Evolutionary conservation across 2,329 filamentous ascomycete species (phyloP), one percentile per base, ranked within the genome.

Genomic region (Remersonia thermophila): DNA sequence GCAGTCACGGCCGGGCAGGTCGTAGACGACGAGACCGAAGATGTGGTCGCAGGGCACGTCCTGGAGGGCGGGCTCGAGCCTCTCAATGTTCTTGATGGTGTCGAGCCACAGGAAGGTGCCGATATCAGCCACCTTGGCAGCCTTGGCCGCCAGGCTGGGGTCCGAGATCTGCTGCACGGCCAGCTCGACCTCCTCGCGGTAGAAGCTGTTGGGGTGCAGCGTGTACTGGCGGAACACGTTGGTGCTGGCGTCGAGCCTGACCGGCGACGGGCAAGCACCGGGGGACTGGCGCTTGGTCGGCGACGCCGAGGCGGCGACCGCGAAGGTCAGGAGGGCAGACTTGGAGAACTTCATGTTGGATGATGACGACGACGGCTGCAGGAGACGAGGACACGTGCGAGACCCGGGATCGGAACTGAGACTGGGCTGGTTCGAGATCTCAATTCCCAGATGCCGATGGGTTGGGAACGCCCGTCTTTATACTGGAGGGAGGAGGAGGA

Each of bases 1-100:
- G 49, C 74, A 78, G 51, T 78, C 74, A 51, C 73, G 69, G 47
- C 76, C 72, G 30, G 74, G 74, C 10, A 78, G 57, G 51, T 78
- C 68, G 54, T 78, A 78, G 36, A 78, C 69, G 37, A 79, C 73
- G 36, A 77, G 49, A 39, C 58, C 59, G 34, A 61, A 50, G 47
- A 62, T 60, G 43, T 61, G 35, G 33, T 51, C 39, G 53, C 58
- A 61, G 17, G 58, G 55, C 4, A 56, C 53, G 32, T 57, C 54
- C 30, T 49, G 45, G 27, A 61, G 42, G 11, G 54, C 56, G 17
- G 55, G 53, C 51, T 59, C 54, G 38, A 61, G 48, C 46, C 52
- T 56, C 43, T 33, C 50, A 33, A 61, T 58, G 53, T 58, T 58
- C 16, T 36, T 52, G 40, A 60, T 60, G 41, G 56, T 54, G 47